A percentile compares a stretch with the other conserved stretches of the same genome.
These are phyloP conservation scores for Hebeloma cylindrosporum DNA, from an alignment of 768 basidiomycete species.

Conservation along the genomic window DNA sequence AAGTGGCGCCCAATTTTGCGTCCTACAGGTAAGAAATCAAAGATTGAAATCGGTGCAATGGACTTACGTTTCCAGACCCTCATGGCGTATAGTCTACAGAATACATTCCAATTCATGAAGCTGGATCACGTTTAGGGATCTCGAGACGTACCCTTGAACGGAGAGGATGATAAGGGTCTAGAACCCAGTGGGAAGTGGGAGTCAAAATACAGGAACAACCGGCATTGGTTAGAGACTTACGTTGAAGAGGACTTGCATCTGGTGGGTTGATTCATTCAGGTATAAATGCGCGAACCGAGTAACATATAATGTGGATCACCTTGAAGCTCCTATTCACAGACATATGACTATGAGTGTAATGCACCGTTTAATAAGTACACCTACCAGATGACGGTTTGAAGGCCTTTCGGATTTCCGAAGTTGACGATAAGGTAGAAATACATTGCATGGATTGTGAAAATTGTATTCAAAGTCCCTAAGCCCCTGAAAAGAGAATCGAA, in stretches of 20 bases:
- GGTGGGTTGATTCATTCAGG: not conserved
- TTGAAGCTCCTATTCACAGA: conserved; percentile 18
- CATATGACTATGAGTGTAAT: not conserved
- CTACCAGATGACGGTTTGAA: conserved; percentile 31
- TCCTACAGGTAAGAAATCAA: conserved; percentile 12
- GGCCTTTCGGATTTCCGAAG: conserved; percentile 28
- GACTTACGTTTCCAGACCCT: conserved; percentile 46
- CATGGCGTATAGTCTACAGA: conserved; percentile 38
- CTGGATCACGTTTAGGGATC: not conserved
- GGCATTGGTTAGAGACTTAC: conserved; percentile 22
- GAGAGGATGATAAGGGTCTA: conserved; percentile 41
- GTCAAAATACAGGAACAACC: not conserved
- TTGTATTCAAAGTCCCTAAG: conserved; percentile 33
- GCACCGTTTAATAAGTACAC: conserved; percentile 2
- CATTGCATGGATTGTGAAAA: conserved; percentile 31
- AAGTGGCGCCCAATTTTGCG: conserved; percentile 14
- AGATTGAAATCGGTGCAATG: conserved; percentile 1
- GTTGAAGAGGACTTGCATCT: conserved; percentile 37
- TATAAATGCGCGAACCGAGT: not conserved
- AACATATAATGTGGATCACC: not conserved
- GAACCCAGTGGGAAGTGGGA: not conserved
- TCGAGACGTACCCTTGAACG: conserved; percentile 38
- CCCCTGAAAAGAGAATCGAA: conserved; percentile 17
- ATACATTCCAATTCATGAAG: not conserved
- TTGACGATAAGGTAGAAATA: conserved; percentile 35